Evolutionary conservation across 1,284 basidiomycete species (phyloP).

Genomic region (Pseudozyma tsukubaensis): DNA sequence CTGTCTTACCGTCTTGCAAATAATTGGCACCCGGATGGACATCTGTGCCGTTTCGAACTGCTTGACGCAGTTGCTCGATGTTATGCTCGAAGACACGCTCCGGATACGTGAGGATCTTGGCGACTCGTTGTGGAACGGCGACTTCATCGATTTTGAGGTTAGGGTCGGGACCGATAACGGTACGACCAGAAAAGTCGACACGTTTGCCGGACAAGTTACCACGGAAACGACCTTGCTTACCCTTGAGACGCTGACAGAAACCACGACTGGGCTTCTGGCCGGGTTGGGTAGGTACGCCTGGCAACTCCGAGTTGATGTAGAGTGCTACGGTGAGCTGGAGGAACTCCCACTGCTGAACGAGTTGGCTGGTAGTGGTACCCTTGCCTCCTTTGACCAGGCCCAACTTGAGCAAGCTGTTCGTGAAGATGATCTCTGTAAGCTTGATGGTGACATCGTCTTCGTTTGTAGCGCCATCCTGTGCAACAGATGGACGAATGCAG

Average conservation of each 20-base stretch:
- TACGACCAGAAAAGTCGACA: slow-evolving; percentile 98
- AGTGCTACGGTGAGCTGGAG: slow-evolving; percentile 93
- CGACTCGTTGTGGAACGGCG: slow-evolving; percentile 94
- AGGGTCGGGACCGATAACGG: slow-evolving; percentile 98
- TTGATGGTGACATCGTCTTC: slow-evolving; percentile 99
- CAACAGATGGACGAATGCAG: slow-evolving; percentile 95
- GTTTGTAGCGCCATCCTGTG: slow-evolving; percentile 84
- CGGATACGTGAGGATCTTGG: slow-evolving; percentile 95
- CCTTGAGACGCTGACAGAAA: slow-evolving; percentile 97
- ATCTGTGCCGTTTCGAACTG: slow-evolving; percentile 89
- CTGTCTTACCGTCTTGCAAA: slow-evolving; percentile 77
- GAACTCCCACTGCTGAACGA: slow-evolving; percentile 93
- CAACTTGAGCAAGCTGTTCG: slow-evolving; percentile 91
- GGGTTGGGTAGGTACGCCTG: slow-evolving; percentile 73
- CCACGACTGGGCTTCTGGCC: slow-evolving; percentile 72
- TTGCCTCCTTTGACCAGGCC: slow-evolving; percentile 78
- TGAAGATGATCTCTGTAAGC: slow-evolving; percentile 95
- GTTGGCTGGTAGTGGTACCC: slow-evolving; percentile 65
- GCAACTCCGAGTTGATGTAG: slow-evolving; percentile 98
- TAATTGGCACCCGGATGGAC: slow-evolving; percentile 97
- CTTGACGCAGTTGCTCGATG: slow-evolving; percentile 80
- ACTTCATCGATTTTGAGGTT: slow-evolving; percentile 89
- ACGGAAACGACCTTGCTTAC: slow-evolving; percentile 98
- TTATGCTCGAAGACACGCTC: slow-evolving; percentile 95
- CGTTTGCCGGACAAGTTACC: slow-evolving; percentile 99